Base-by-base conservation (phyloP, 192 early-diverging fungal genomes). In the Allomyces macrogynus region DNA sequence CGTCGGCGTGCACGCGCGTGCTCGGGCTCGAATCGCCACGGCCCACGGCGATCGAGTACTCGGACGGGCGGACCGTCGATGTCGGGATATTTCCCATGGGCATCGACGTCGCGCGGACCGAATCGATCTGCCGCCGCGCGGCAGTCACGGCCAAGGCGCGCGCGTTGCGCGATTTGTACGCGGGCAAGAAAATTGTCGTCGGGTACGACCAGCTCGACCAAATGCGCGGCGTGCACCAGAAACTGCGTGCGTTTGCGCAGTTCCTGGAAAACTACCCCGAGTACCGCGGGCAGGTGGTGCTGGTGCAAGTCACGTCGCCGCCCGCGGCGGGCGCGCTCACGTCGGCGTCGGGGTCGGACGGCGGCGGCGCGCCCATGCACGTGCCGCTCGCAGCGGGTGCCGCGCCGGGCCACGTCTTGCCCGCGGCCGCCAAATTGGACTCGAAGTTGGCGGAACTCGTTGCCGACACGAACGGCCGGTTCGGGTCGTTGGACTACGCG, bases 71-170 rank as follows among this genome's bases (percentile, higher is more conserved):
- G 25, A 75, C 82, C 11, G 89, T 95, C 5, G 68, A 81, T 44
- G 81, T 97, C 1, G 88, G 87, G 60, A 92, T 92, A 23, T 95
- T 95, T 71, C 95, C 95, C 3, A 95, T 99, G 60, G 95, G 95
- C n/a, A 97, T 99, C 70, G 92, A 99, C 70, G 81, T 87, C 10
- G 75, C 87, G 22, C 70, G 81, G 9, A 81, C 92, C 10, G 78
- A 88, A 63, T 24, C 66, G n/a, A 57, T 20, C 3, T n/a, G 49
- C 49, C 75, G 79, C 49, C 81, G 87, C 63, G 77, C 83, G 14
- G 75, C 70, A 4, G 94, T 99, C 0, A 49, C 72, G 40, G 76
- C 85, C 43, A 94, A 95, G 80, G 86, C 90, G 69, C 77, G 82
- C 40, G 73, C 78, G 10, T 86, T 99, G 25, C 76, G 76, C 23